These are phyloP conservation scores for Penicillium antarcticum DNA, from an alignment of 495 filamentous ascomycete species.

Conservation along the genomic window DNA sequence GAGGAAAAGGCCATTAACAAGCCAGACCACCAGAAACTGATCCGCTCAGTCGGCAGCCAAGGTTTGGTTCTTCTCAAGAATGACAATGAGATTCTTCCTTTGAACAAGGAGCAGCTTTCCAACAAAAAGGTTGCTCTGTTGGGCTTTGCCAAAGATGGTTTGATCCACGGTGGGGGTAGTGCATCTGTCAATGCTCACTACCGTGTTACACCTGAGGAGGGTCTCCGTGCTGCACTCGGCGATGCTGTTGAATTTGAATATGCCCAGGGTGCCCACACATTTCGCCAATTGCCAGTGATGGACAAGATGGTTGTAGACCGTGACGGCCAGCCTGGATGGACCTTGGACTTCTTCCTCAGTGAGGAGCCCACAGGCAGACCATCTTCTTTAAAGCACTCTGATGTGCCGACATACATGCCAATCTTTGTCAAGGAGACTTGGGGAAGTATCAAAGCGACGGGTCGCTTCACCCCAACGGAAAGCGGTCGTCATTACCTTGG, in stretches of 20 bases:
- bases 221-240: slow-evolving; percentile 28
- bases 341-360: neutral
- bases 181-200: slow-evolving; percentile 72
- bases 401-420: neutral
- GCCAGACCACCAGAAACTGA: slow-evolving; percentile 51
- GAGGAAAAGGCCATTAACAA: slow-evolving; percentile 26
- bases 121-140: slow-evolving; percentile 62
- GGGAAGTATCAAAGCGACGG: neutral
- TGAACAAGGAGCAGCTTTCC: slow-evolving; percentile 33
- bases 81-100: slow-evolving; percentile 51
- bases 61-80: slow-evolving; percentile 70
- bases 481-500: slow-evolving; percentile 9
- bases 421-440: neutral
- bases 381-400: neutral
- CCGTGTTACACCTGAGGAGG: slow-evolving; percentile 56
- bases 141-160: slow-evolving; percentile 63
- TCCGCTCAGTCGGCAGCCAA: slow-evolving; percentile 54
- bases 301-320: neutral
- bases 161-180: slow-evolving; percentile 66
- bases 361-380: neutral
- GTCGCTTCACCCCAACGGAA: neutral
- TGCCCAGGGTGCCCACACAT: neutral
- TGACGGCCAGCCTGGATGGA: neutral
- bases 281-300: neutral
- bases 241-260: neutral